Evolutionary conservation across 768 basidiomycete genomes (phyloP).

Genomic region (Asterophora lycoperdoides): DNA sequence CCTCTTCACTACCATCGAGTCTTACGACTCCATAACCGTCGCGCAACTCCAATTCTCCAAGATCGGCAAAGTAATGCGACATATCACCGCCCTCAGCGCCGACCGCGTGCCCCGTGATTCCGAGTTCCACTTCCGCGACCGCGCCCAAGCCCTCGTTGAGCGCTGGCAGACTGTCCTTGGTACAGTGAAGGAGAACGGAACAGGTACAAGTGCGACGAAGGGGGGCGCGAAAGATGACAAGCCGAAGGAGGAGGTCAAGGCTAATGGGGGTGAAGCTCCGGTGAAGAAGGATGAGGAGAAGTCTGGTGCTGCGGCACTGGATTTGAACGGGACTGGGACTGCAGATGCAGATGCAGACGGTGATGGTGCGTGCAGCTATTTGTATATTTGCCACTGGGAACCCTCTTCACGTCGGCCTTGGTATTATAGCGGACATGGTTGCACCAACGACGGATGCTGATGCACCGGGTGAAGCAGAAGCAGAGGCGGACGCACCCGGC

Average conservation of each 20-base stretch:
- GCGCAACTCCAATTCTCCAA: conserved; percentile 72
- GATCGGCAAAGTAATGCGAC: conserved; percentile 77
- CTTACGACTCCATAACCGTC: conserved; percentile 65
- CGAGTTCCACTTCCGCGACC: conserved; percentile 53
- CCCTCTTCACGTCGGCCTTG: background rate
- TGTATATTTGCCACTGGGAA: background rate
- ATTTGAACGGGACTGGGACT: background rate
- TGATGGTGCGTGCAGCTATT: background rate
- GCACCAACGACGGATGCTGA: background rate
- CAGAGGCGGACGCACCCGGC: conserved; percentile 9
- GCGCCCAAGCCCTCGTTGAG: conserved; percentile 58
- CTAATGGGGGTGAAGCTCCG: background rate
- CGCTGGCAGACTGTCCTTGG: conserved; percentile 50
- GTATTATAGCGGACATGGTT: background rate
- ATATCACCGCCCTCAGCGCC: conserved; percentile 50
- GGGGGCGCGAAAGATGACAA: background rate
- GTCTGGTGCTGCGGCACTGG: background rate
- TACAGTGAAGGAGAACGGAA: conserved; percentile 14
- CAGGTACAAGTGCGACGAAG: conserved; percentile 3
- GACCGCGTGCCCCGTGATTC: conserved; percentile 54
- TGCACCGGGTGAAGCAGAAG: conserved; percentile 1
- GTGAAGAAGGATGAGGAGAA: background rate
- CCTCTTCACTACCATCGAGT: conserved; percentile 66
- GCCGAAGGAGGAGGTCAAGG: background rate
- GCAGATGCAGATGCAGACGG: background rate